Evolutionary conservation across 192 early-diverging fungal genomes (phyloP).

Genomic region (Mortierella claussenii): DNA sequence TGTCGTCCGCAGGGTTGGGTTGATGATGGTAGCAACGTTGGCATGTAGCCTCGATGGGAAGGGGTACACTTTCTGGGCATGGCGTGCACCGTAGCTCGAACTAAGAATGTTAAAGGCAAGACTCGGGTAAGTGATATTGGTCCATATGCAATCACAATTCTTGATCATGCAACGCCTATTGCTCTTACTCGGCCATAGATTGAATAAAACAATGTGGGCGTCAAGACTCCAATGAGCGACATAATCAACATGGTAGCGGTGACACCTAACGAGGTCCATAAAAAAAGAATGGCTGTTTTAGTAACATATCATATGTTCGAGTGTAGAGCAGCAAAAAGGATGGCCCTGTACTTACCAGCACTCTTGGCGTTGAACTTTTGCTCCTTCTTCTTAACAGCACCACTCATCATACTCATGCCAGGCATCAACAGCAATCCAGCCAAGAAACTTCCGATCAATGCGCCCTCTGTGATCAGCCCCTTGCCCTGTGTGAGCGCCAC

Average conservation of each 20-base stretch:
- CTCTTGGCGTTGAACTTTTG: slow-evolving; percentile 95
- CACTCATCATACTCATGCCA: slow-evolving; percentile 93
- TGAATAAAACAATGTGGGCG: slow-evolving; percentile 95
- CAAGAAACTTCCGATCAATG: slow-evolving; percentile 91
- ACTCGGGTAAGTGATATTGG: too few species aligned
- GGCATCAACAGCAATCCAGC: slow-evolving; percentile 93
- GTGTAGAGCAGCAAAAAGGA: too few species aligned
- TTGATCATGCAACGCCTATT: too few species aligned
- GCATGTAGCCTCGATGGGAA: slow-evolving; percentile 53
- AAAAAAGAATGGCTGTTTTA: too few species aligned
- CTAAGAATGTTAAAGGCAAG: too few species aligned
- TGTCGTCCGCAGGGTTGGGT: slow-evolving; percentile 76
- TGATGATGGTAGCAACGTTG: slow-evolving; percentile 73
- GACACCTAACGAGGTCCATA: slow-evolving; percentile 68
- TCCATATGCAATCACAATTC: too few species aligned
- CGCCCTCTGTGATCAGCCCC: slow-evolving; percentile 87
- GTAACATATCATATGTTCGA: too few species aligned
- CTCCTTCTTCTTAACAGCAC: slow-evolving; percentile 91
- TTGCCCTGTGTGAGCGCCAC: slow-evolving; percentile 92
- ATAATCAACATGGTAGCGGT: slow-evolving; percentile 96
- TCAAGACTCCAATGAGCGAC: slow-evolving; percentile 91
- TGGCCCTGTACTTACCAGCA: slow-evolving; percentile 76
- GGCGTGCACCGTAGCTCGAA: slow-evolving; percentile 47
- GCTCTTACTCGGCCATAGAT: slow-evolving; percentile 79
- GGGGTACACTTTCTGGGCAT: slow-evolving; percentile 24